Base-by-base conservation (phyloP, 2,329 filamentous ascomycete genomes). In the Hypomyces perniciosus region DNA sequence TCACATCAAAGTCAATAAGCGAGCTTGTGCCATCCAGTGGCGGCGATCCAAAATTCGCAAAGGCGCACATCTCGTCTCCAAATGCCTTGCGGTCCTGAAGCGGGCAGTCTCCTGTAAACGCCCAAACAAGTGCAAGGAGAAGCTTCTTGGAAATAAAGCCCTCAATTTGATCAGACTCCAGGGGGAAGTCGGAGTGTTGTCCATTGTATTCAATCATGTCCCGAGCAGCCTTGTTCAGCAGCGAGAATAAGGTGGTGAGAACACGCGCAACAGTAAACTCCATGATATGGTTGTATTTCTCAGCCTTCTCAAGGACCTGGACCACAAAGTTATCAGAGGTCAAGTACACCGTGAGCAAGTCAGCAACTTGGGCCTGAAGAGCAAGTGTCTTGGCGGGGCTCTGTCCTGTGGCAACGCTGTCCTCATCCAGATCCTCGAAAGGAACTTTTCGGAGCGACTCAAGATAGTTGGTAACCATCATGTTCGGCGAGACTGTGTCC, bases 391-490 rank as follows among this genome's bases (percentile, higher is more conserved):
- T 90, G 31, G 87, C 81, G 12, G 90, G 84, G 53, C 81, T 84
- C 63, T 89, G 85, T 6, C 86, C 86, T 29, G 86, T 83, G 28
- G 84, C 80, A 46, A 89, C 85, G 48, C 84, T 86, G 62, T 97
- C 93, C 66, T 99, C 95, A 60, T 99, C 93, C 33, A 99, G 76
- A 61, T 99, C 93, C 62, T 99, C 93, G 61, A 99, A 96, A 0
- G 88, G 83, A 51, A 89, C 84, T 3, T 83, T 86, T 59, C 86
- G 85, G 37, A 99, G 81, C 43, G 85, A 84, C 54, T 93, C 83
- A 47, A 99, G 80, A 63, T 99, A 96, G 69, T 97, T 89, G 56
- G 83, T 78, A 38, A 97, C 86, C 83, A 97, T 88, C 87, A 99
- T 96, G 58, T 80, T 81, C 1, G 92, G 82, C 31, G 90, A 92